A percentile compares a stretch with the other conserved stretches of the same genome.
These are phyloP conservation scores for Daldinia loculata DNA, from an alignment of 495 filamentous ascomycete genomes.

Conservation along the genomic window DNA sequence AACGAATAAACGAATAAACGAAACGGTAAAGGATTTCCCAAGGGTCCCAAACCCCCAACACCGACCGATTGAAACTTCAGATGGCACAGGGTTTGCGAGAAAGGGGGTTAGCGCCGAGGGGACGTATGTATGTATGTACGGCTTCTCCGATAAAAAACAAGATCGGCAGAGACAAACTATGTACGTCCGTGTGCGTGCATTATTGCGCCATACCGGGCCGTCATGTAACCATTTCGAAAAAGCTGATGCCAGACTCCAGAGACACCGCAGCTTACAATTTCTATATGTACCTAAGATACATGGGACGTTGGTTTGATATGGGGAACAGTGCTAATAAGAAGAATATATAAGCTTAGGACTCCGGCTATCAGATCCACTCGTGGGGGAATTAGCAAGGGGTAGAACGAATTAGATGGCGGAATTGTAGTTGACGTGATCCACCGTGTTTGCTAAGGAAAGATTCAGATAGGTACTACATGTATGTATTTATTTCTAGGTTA, in stretches of 20 bases:
- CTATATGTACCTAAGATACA: too few relatives aligned
- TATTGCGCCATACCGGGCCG: conserved; percentile 31
- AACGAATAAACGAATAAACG: too few relatives aligned
- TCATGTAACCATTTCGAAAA: conserved; percentile 18
- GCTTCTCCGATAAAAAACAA: not conserved
- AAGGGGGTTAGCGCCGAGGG: not conserved
- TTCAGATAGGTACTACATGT: too few relatives aligned
- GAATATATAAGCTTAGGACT: not conserved
- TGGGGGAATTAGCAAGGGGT: not conserved
- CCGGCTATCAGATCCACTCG: not conserved
- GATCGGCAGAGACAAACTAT: not conserved
- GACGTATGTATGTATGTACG: too few relatives aligned
- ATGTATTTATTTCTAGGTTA: not conserved
- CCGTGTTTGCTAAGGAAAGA: not conserved
- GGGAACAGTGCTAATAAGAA: not conserved
- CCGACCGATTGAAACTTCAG: too few relatives aligned
- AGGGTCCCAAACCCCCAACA: too few relatives aligned
- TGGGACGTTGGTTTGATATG: conserved; percentile 3
- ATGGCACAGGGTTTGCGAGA: not conserved
- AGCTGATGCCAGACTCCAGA: not conserved
- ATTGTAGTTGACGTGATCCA: not conserved
- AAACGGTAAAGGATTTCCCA: too few relatives aligned
- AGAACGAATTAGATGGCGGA: not conserved
- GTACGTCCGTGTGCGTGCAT: not conserved
- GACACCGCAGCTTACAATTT: not conserved